Percentiles rank a stretch among this genome's conserved stretches.
These are phyloP conservation scores for Spergularia bocconei DNA, from an alignment of 148 eudicot genomes.

Conservation along the genomic window DNA sequence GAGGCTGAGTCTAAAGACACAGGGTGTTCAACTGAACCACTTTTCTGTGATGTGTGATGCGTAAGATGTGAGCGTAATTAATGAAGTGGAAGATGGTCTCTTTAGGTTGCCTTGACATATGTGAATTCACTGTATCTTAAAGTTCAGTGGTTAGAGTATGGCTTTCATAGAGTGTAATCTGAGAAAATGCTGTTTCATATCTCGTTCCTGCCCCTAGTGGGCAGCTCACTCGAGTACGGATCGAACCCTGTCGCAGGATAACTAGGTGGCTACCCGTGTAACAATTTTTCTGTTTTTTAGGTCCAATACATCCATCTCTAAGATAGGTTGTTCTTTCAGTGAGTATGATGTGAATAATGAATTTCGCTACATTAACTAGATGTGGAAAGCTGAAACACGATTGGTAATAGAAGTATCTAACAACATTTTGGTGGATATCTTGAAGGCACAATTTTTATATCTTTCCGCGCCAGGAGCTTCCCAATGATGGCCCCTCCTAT, in stretches of 20 bases:
- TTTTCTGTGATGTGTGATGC: too few species aligned
- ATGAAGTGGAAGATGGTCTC: background rate
- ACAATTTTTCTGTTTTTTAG: background rate
- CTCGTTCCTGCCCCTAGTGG: background rate
- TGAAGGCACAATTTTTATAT: slow-evolving; percentile 86
- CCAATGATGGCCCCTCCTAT: slow-evolving; percentile 43
- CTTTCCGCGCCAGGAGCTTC: slow-evolving; percentile 84
- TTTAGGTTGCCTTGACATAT: background rate
- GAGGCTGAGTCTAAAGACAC: too few species aligned
- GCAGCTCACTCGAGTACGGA: background rate
- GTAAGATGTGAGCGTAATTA: background rate
- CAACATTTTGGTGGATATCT: slow-evolving; percentile 9
- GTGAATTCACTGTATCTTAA: background rate
- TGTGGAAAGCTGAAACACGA: background rate
- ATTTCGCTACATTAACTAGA: background rate
- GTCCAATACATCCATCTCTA: background rate
- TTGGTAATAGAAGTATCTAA: background rate
- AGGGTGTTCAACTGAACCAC: too few species aligned
- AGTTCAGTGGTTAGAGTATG: background rate
- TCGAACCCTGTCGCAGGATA: background rate
- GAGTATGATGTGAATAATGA: background rate
- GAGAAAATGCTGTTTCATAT: background rate
- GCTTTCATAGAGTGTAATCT: background rate
- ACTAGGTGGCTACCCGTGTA: background rate
- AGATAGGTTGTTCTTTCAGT: background rate